Evolutionary conservation across 257 asterid genomes (phyloP).

Genomic region (Cruciata laevipes): DNA sequence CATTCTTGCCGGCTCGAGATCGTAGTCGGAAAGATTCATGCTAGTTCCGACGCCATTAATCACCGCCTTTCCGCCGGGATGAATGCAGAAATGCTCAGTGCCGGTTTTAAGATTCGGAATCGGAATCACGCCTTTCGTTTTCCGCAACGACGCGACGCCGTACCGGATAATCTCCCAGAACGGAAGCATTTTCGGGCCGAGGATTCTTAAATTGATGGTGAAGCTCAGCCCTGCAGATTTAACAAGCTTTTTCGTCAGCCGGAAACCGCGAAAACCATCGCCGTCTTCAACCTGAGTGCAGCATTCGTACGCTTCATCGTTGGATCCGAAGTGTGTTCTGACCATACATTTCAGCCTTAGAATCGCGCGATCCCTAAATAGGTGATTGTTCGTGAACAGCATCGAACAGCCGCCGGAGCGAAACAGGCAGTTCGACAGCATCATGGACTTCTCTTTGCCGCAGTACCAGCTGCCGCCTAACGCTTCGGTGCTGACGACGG

Average conservation of each 20-base stretch:
- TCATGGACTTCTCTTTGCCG: slow-evolving; percentile 81
- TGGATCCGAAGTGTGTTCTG: slow-evolving; percentile 69
- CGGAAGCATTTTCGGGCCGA: slow-evolving; percentile 66
- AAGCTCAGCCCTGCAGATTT: slow-evolving; percentile 75
- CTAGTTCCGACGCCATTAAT: slow-evolving; percentile 61
- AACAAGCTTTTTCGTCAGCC: slow-evolving; percentile 60
- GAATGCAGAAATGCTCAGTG: slow-evolving; percentile 80
- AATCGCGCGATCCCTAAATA: slow-evolving; percentile 35
- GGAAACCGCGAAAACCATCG: slow-evolving; percentile 50
- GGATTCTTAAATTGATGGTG: slow-evolving; percentile 50
- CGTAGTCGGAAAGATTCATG: slow-evolving; percentile 43
- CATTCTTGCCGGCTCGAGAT: slow-evolving; percentile 94
- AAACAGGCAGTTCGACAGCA: slow-evolving; percentile 73
- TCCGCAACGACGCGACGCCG: slow-evolving; percentile 9
- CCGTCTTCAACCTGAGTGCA: slow-evolving; percentile 69
- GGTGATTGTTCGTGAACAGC: slow-evolving; percentile 49
- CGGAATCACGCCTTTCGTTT: slow-evolving; percentile 8
- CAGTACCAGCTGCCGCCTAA: slow-evolving; percentile 67
- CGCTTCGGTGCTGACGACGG: slow-evolving; percentile 67
- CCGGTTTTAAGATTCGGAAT: slow-evolving; percentile 46
- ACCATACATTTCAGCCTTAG: slow-evolving; percentile 52
- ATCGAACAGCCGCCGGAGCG: slow-evolving; percentile 71
- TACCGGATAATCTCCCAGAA: slow-evolving; percentile 52
- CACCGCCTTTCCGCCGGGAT: slow-evolving; percentile 94
- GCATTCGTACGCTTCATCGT: slow-evolving; percentile 58